Evolutionary conservation across 176 grass and related monocot genomes (phyloP).

Genomic region (Carex scoparia): DNA sequence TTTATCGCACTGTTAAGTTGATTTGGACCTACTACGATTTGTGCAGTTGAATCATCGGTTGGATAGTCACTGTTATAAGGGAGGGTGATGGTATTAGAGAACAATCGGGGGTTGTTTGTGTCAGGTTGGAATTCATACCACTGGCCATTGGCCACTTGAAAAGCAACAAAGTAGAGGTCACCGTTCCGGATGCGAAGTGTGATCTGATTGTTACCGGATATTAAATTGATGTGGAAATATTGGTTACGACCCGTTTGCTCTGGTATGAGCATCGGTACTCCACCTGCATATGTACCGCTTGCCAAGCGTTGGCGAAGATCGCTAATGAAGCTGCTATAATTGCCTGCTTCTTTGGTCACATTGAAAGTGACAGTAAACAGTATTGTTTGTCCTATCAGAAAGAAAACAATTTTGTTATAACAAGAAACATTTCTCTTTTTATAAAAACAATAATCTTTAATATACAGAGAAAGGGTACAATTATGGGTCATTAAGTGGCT

Average conservation of each 20-base stretch:
- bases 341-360: constrained; percentile 15
- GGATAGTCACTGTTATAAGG: not conserved
- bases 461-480: not conserved
- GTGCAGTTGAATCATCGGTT: not conserved
- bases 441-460: not conserved
- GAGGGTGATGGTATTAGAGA: not conserved
- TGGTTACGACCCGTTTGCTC: not conserved
- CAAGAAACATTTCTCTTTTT: not conserved
- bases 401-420: not conserved
- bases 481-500: no score
- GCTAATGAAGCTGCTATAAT: constrained; percentile 9
- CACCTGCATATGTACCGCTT: not conserved
- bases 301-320: not conserved
- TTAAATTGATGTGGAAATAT: not conserved
- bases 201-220: constrained; percentile 13
- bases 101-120: not conserved
- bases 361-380: constrained; percentile 13
- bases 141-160: not conserved
- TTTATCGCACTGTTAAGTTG: not conserved
- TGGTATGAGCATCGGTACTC: not conserved
- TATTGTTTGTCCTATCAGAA: constrained; percentile 4
- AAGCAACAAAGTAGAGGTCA: constrained; percentile 12
- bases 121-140: not conserved
- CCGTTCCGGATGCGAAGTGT: not conserved
- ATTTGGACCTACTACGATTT: not conserved